Conservation (phyloP, 371 early-diverging fungal genomes). For the Mortierella sp. region DNA sequence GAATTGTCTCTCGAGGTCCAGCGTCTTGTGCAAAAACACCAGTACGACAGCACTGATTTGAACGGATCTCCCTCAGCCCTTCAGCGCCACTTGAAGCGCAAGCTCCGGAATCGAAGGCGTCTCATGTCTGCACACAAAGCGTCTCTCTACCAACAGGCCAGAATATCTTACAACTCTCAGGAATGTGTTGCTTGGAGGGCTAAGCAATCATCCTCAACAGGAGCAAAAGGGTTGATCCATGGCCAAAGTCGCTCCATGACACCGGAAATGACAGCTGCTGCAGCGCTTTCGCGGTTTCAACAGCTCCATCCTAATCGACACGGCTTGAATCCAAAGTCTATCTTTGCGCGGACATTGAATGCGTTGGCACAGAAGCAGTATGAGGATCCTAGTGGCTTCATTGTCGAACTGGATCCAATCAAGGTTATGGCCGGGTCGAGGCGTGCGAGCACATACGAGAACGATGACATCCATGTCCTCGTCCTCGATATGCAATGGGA, state of each 20-base stretch:
- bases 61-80: conserved; percentile 50
- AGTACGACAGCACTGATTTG: conserved; percentile 31
- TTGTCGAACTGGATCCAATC: conserved; percentile 47
- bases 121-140: conserved; percentile 30
- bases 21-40: conserved; percentile 20
- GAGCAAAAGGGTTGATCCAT: conserved; percentile 1
- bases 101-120: conserved; percentile 27
- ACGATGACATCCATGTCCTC: conserved; percentile 52
- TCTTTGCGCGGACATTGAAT: conserved; percentile 37
- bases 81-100: conserved; percentile 35
- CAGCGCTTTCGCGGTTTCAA: conserved; percentile 34
- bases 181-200: conserved; percentile 48
- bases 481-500: conserved; percentile 53
- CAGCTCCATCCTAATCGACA: conserved; percentile 44
- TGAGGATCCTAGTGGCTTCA: conserved; percentile 34
- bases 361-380: conserved; percentile 38
- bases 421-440: conserved; percentile 48
- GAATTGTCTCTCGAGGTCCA: conserved; percentile 44
- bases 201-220: conserved; percentile 7
- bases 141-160: conserved; percentile 26
- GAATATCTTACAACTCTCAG: conserved; percentile 30
- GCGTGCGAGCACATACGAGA: conserved; percentile 34
- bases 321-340: conserved; percentile 21
- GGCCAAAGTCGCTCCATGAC: not conserved
- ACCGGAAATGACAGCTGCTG: not conserved